Evolutionary conservation across 139 green algal species (phyloP), one percentile per base, ranked within the genome.

Genomic region (Microglena sp.): DNA sequence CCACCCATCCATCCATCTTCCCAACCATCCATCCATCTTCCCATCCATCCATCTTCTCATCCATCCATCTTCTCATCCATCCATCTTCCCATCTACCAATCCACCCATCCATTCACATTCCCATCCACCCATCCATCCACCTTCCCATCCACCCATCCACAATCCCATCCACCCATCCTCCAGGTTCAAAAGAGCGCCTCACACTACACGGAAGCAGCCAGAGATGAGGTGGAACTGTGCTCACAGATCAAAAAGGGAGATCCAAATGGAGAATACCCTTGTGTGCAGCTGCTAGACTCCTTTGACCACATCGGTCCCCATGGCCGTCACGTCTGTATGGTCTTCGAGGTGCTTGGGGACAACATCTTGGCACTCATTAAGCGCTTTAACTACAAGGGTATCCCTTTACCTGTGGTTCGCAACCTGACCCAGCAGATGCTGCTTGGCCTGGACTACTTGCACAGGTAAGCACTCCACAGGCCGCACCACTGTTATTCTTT

Each of bases 141-240:
- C n/a, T n/a, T n/a, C n/a, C n/a, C n/a, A n/a, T n/a, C n/a, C n/a
- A n/a, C n/a, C n/a, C n/a, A n/a, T n/a, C n/a, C n/a, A n/a, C n/a
- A n/a, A n/a, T n/a, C n/a, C 30, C 40, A 11, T 15, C 18, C 40
- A n/a, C n/a, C n/a, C n/a, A n/a, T n/a, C n/a, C 8, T 24, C 8
- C 76, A 96, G 90, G 81, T 99, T 15, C 92, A 98, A 61, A 99
- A 99, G 78, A 89, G 76, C 35, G 94, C 93, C 0, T 58, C 71
- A 36, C 91, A 98, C 69, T 99, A 99, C 82, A 95, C 86, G 3
- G 94, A 98, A 58, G 94, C 94, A 8, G 94, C 94, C 1, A 69
- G 76, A n/a, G 94, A 98, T 67, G 94, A 99, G 76, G 89, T 99
- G 57, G 82, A 73, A 18, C 82, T 99, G 46, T 81, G 97, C 6